Conservation (phyloP, 371 early-diverging fungal species). For the Mucor ambiguus region DNA sequence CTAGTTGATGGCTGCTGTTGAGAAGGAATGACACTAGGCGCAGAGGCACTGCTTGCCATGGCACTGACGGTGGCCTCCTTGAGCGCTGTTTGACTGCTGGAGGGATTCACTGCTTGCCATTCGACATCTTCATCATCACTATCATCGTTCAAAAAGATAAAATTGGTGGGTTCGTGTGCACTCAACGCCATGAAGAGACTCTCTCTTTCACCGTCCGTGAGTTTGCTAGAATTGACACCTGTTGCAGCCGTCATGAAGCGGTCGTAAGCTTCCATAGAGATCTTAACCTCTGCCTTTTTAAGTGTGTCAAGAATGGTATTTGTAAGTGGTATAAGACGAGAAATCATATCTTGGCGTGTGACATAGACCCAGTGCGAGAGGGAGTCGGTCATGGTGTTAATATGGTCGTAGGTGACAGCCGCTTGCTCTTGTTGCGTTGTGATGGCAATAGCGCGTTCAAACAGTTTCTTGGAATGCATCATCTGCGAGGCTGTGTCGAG, state of each 20-base stretch:
- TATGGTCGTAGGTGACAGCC: slow-evolving; percentile 10
- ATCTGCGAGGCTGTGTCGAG: slow-evolving; percentile 33
- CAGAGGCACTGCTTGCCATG: not conserved
- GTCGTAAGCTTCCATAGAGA: slow-evolving; percentile 41
- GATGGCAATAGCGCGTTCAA: slow-evolving; percentile 21
- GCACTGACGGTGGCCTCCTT: not conserved
- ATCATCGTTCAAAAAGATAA: slow-evolving; percentile 46
- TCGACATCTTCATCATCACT: slow-evolving; percentile 45
- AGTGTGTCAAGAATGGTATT: slow-evolving; percentile 26
- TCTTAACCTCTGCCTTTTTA: slow-evolving; percentile 30
- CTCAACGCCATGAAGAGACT: slow-evolving; percentile 33
- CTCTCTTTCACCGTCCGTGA: slow-evolving; percentile 31
- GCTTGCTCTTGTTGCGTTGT: not conserved
- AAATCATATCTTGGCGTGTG: slow-evolving; percentile 39
- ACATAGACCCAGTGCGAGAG: slow-evolving; percentile 54
- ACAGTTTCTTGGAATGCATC: slow-evolving; percentile 25
- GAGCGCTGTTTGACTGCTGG: not conserved
- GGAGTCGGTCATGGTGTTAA: slow-evolving; percentile 27
- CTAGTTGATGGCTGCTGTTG: not conserved
- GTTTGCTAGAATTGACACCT: slow-evolving; percentile 32
- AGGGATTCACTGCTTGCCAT: slow-evolving; percentile 34
- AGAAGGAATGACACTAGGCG: not conserved
- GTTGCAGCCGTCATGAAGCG: slow-evolving; percentile 46
- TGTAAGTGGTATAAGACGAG: slow-evolving; percentile 35
- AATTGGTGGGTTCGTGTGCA: slow-evolving; percentile 43